These are phyloP conservation scores for Dichotomopilus funicola DNA, from an alignment of 2,329 filamentous ascomycete species.

Conservation along the genomic window DNA sequence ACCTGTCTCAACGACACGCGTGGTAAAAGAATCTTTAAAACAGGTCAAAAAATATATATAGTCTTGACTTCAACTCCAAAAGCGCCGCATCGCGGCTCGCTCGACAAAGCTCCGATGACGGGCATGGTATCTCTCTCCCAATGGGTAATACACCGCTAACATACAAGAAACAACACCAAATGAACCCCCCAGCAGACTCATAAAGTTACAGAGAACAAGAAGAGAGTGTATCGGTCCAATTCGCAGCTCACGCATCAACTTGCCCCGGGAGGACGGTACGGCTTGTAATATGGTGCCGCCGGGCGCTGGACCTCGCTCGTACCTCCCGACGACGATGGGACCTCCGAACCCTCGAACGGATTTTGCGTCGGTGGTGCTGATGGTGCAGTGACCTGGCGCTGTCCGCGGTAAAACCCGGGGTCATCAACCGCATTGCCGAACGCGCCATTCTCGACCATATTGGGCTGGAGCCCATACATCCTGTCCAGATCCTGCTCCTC, in stretches of 20 bases:
- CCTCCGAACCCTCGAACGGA: not conserved
- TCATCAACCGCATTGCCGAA: constrained; percentile 13
- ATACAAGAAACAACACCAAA: too few relatives aligned
- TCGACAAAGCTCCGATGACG: too few relatives aligned
- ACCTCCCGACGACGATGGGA: not conserved
- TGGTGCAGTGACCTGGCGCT: constrained; percentile 6
- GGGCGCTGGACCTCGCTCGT: constrained; percentile 3
- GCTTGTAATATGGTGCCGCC: constrained; percentile 13
- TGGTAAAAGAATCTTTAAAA: too few relatives aligned
- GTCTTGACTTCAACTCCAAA: too few relatives aligned
- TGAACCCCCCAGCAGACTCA: too few relatives aligned
- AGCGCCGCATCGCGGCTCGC: too few relatives aligned
- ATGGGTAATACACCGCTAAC: too few relatives aligned
- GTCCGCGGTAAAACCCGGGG: constrained; percentile 24
- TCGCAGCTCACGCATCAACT: not conserved
- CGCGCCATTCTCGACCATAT: constrained; percentile 6
- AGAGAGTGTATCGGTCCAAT: not conserved
- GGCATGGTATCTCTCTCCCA: too few relatives aligned
- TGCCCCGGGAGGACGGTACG: constrained; percentile 10
- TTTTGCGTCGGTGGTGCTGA: constrained; percentile 5
- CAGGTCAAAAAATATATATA: too few relatives aligned
- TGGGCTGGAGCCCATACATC: constrained; percentile 20
- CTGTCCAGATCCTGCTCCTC: constrained; percentile 23
- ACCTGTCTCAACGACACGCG: too few relatives aligned
- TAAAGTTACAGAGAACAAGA: not conserved